Percentiles rank a stretch among this genome's conserved stretches.
These are phyloP conservation scores for Metschnikowia lunata DNA, from an alignment of 805 yeast genomes.

Conservation along the genomic window DNA sequence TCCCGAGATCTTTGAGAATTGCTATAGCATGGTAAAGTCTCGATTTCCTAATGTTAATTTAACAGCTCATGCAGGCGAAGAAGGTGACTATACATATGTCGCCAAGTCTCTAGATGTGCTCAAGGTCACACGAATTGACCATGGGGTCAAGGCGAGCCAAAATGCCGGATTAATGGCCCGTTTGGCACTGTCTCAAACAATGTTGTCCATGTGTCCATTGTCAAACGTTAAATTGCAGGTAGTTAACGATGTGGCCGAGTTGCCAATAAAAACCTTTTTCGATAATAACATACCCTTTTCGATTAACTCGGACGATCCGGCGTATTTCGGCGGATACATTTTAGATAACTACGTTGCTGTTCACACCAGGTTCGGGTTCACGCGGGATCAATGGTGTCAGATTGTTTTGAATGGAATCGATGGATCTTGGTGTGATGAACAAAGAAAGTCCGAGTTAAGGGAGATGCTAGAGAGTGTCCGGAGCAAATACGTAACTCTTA, in stretches of 20 bases:
- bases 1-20: constrained; percentile 62
- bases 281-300: constrained; percentile 66
- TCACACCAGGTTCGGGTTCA: constrained; percentile 61
- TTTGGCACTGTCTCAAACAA: constrained; percentile 49
- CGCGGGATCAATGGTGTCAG: constrained; percentile 53
- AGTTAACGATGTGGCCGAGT: constrained; percentile 58
- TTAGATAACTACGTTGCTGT: constrained; percentile 69
- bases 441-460: constrained; percentile 48
- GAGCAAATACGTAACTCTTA: constrained; percentile 30
- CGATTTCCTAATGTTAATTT: constrained; percentile 52
- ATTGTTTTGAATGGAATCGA: constrained; percentile 63
- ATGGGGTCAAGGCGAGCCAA: constrained; percentile 65
- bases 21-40: constrained; percentile 48
- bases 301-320: constrained; percentile 53
- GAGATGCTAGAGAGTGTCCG: constrained; percentile 42
- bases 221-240: constrained; percentile 75
- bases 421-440: constrained; percentile 70
- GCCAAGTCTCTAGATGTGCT: constrained; percentile 50
- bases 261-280: constrained; percentile 61
- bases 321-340: constrained; percentile 82
- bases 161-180: constrained; percentile 51
- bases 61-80: constrained; percentile 90
- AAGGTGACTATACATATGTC: constrained; percentile 74
- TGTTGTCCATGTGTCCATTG: constrained; percentile 73
- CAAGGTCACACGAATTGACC: constrained; percentile 67